phyloP scores from a whole-genome alignment of 108 stramenopile genomes.

The Pseudonitzschia multistriata region DNA sequence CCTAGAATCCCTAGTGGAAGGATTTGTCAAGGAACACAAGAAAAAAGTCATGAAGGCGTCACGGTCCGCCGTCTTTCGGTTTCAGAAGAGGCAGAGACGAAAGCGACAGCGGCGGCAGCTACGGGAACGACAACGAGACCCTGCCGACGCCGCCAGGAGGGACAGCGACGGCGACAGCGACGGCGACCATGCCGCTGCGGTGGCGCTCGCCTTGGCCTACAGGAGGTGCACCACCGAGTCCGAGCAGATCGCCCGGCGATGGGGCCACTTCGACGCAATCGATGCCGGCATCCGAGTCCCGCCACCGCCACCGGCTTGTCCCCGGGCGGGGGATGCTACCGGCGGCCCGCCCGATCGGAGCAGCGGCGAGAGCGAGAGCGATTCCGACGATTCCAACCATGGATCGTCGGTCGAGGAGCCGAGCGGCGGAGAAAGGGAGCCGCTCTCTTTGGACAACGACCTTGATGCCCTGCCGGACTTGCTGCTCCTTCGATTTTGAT shows the following conservation, averaged over 20 bases:
- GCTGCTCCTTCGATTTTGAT: too few species aligned
- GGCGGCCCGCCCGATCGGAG: too few species aligned
- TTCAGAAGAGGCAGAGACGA: background rate
- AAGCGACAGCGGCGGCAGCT: too few species aligned
- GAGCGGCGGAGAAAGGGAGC: too few species aligned
- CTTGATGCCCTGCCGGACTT: too few species aligned
- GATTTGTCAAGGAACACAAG: background rate
- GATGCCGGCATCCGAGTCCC: background rate
- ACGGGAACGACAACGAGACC: too few species aligned
- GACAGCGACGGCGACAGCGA: background rate
- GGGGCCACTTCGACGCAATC: constrained; percentile 17
- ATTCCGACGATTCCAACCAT: too few species aligned
- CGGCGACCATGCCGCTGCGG: background rate
- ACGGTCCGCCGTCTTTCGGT: background rate
- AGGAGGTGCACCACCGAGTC: background rate
- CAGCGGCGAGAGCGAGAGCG: too few species aligned
- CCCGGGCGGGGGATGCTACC: too few species aligned
- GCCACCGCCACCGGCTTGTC: background rate
- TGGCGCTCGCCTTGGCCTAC: background rate
- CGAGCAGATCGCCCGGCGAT: constrained; percentile 1
- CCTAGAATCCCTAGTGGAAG: background rate
- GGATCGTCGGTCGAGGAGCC: too few species aligned
- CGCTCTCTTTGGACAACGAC: too few species aligned
- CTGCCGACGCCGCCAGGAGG: background rate
- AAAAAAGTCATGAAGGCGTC: background rate